Evolutionary conservation across 768 basidiomycete genomes (phyloP).

Genomic region (Rossbeevera mucosa): DNA sequence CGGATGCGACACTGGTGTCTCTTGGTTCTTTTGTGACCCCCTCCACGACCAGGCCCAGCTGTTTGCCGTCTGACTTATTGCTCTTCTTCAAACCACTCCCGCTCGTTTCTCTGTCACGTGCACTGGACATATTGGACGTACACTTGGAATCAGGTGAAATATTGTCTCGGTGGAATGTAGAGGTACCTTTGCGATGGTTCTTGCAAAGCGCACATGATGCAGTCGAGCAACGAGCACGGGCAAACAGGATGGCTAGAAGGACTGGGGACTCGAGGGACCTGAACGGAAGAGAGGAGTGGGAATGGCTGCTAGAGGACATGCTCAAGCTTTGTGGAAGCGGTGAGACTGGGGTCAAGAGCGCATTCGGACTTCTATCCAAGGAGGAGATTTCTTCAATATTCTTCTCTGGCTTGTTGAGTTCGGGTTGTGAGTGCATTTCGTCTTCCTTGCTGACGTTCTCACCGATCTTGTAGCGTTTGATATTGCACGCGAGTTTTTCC

Average conservation of each 20-base stretch:
- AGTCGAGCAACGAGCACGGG: conserved; percentile 75
- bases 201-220: conserved; percentile 66
- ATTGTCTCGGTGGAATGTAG: conserved; percentile 80
- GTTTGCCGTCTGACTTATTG: conserved; percentile 65
- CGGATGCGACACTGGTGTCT: conserved; percentile 77
- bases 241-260: conserved; percentile 77
- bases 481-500: conserved; percentile 61
- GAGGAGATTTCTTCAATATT: conserved; percentile 80
- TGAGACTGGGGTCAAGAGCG: conserved; percentile 61
- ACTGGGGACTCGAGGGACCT: conserved; percentile 55
- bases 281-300: conserved; percentile 72
- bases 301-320: conserved; percentile 88
- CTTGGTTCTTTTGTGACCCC: conserved; percentile 78
- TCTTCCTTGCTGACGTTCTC: conserved; percentile 2
- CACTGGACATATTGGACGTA: conserved; percentile 87
- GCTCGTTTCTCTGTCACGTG: conserved; percentile 66
- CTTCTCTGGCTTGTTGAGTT: conserved; percentile 78
- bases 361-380: conserved; percentile 70
- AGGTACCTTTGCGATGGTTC: conserved; percentile 86
- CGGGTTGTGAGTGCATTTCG: conserved; percentile 66
- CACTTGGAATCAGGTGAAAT: conserved; percentile 95
- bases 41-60: conserved; percentile 52
- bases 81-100: conserved; percentile 81
- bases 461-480: conserved; percentile 48
- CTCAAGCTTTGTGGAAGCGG: conserved; percentile 64